These are phyloP conservation scores for Entamoeba histolytica DNA, from an alignment of 208 protist genomes.

Conservation along the genomic window DNA sequence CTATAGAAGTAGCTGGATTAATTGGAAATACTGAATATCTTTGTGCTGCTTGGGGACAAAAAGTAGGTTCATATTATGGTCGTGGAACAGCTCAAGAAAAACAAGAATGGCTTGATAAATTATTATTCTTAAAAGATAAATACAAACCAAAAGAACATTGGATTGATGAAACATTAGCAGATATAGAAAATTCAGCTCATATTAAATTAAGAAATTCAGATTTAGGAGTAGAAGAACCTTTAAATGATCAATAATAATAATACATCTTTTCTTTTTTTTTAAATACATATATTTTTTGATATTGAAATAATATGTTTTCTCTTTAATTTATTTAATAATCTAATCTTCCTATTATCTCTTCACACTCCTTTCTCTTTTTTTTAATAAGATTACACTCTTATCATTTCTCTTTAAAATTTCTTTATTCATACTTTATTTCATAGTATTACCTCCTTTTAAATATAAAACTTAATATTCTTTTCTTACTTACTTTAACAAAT, in stretches of 20 bases:
- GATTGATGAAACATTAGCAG: neutral
- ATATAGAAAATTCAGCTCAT: neutral
- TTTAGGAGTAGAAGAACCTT: neutral
- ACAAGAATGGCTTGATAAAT: neutral
- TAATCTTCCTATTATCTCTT: no score
- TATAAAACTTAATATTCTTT: no score
- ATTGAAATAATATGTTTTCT: no score
- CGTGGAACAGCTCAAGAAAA: neutral
- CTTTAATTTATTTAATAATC: no score
- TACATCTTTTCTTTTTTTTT: no score
- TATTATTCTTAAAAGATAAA: neutral
- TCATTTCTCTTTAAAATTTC: no score
- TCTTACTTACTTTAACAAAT: no score
- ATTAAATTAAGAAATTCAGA: neutral
- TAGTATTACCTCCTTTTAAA: no score
- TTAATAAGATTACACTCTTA: no score
- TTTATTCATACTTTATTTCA: no score
- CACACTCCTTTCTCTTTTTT: no score
- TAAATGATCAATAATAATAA: neutral
- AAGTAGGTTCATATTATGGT: neutral
- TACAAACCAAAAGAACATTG: neutral
- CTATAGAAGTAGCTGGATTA: neutral
- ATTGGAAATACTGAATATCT: neutral
- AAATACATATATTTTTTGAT: no score
- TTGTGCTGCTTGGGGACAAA: neutral